Evolutionary conservation across 805 yeast genomes (phyloP), one percentile per base, ranked within the genome.

Genomic region (Cyberlindnera maritima): DNA sequence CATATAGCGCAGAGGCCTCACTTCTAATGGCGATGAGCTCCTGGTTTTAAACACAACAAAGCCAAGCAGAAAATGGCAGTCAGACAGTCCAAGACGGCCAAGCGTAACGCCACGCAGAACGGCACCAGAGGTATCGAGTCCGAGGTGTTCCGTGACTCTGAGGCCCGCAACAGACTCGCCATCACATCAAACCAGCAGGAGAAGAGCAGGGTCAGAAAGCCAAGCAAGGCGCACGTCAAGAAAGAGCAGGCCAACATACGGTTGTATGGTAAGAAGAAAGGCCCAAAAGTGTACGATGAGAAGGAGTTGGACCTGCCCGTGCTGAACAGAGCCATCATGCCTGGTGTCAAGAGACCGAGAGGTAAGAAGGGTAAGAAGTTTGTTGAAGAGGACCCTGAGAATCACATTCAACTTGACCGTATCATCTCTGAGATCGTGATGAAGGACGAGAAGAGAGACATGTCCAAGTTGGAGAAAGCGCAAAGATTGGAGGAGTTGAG

Each of bases 341-440:
- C 98, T 1, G 98, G 98, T 33, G 83, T 85, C 41, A 81, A 79
- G 50, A 82, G 81, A 59, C 77, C 74, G 56, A 72, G 72, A 39
- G 97, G 97, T 39, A 92, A 92, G 69, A 91, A 91, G 63, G 94
- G 94, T 33, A 87, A 87, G 69, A 83, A 81, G 59, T 85, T 87
- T 62, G 77, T 87, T 23, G 83, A 71, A 36, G 96, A 87, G 59
- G 76, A 80, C 56, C 56, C 56, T 33, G 36, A 50, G 8, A 88
- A 89, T 60, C 65, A 76, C 13, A 61, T 80, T 39, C 74, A 78
- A 28, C 60, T 89, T 68, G 79, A 77, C 53, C 75, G 95, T 65
- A 73, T 92, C 49, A 80, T 91, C 43, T 84, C 82, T 54, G 80
- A 85, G 28, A 89, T 94, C 46, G 90, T 89, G 58, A 96, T 90